A percentile compares a stretch with the other conserved stretches of the same genome.
phyloP scores from a whole-genome alignment of 1,139 yeast genomes.

The Zygoascus sp. region DNA sequence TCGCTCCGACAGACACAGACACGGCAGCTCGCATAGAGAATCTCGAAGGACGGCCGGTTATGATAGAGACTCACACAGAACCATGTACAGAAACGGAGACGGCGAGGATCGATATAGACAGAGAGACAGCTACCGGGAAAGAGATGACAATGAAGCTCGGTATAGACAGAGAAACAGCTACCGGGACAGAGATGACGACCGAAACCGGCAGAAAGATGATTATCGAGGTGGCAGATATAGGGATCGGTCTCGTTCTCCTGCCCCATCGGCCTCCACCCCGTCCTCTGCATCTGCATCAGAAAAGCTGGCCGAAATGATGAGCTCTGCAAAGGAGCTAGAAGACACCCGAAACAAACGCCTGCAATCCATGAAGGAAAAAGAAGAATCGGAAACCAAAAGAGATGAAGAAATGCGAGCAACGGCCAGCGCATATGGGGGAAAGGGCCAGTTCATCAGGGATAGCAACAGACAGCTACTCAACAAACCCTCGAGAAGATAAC shows the following conservation, averaged over 20 bases:
- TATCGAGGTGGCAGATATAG: not conserved
- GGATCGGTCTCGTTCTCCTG: not conserved
- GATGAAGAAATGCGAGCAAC: constrained; percentile 64
- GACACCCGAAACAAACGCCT: constrained; percentile 46
- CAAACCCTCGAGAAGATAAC: not conserved
- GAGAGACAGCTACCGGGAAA: constrained; percentile 10
- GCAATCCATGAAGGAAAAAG: constrained; percentile 51
- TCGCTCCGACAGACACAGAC: constrained; percentile 5
- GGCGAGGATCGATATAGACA: constrained; percentile 7
- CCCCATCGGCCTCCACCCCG: too few species aligned
- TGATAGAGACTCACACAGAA: too few species aligned
- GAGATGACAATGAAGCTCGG: not conserved
- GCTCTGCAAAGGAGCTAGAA: constrained; percentile 11
- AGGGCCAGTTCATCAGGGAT: constrained; percentile 20
- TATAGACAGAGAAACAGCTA: not conserved
- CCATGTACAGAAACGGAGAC: constrained; percentile 13
- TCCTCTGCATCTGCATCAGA: too few species aligned
- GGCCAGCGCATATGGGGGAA: constrained; percentile 68
- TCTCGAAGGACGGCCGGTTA: too few species aligned
- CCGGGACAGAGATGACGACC: constrained; percentile 2
- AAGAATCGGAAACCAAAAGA: constrained; percentile 69
- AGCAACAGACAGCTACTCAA: constrained; percentile 13
- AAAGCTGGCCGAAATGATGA: constrained; percentile 15
- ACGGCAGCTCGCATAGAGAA: not conserved
- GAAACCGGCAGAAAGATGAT: not conserved